Evolutionary conservation across 495 filamentous ascomycete species (phyloP), one percentile per base, ranked within the genome.

Genomic region (Aspergillus ostianus): DNA sequence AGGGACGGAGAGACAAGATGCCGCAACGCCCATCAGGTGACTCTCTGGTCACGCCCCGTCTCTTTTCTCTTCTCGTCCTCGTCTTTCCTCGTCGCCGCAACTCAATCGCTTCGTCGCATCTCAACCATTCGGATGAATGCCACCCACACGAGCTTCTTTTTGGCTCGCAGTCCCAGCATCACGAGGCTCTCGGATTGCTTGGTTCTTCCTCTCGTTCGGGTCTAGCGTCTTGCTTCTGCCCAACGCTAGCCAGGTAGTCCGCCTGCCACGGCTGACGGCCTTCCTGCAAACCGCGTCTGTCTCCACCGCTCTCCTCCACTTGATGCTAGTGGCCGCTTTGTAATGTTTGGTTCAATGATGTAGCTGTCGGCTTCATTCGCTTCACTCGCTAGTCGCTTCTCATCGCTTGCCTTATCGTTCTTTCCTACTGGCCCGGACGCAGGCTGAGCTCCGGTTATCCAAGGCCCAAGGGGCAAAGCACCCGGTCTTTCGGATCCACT

Each of bases 221-320:
- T 41, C 36, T 41, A 41, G 36, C 36, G 36, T 17, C 36, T 13
- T 0, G 15, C 36, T 41, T 41, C 36, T 41, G 36, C 36, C 36
- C 36, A 41, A 41, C 36, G 36, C 36, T 41, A 41, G 15, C 36
- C 10, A 41, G 36, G 19, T 20, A 50, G 27, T 48, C 36, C 36
- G 13, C 1, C 36, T 17, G 23, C 26, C 47, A 57, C 50, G 47
- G 21, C 47, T 26, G 55, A 57, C 55, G 51, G 51, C 2, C 51
- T 53, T 20, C 29, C 32, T 41, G 20, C 26, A 49, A 50, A 36
- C 27, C 20, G 13, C 30, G 13, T 51, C 48, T 23, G 56, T 58
- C 56, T 26, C 56, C 56, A 58, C 56, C 26, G 56, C 23, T 26
- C 56, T 36, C 48, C 56, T 58, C 56, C 47, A 23, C 56, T 51